phyloP scores from a whole-genome alignment of 2,329 filamentous ascomycete species.

The Penicillium decumbens region DNA sequence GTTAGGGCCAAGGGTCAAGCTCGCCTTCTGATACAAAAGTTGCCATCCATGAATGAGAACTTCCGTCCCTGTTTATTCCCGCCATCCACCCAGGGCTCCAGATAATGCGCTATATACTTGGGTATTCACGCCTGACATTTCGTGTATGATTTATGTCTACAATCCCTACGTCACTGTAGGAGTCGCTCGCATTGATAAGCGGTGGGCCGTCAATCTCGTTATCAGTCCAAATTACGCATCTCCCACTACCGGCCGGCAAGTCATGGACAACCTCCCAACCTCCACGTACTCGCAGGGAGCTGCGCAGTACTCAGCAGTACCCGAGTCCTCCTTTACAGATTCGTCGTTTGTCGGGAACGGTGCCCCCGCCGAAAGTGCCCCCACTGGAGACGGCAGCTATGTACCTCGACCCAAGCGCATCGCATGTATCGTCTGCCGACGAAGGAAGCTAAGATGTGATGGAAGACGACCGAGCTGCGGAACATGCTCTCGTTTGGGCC shows the following conservation, averaged over 20 bases:
- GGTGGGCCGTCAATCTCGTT: conserved; percentile 8
- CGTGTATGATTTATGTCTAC: conserved; percentile 4
- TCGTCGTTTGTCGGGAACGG: conserved; percentile 16
- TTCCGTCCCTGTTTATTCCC: conserved; percentile 10
- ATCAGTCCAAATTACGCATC: conserved; percentile 12
- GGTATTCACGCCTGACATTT: not conserved
- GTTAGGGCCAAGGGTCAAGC: conserved; percentile 1
- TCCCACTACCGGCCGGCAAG: conserved; percentile 3
- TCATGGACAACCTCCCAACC: conserved; percentile 18
- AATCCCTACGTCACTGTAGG: not conserved
- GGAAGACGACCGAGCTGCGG: conserved; percentile 78
- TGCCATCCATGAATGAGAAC: conserved; percentile 14
- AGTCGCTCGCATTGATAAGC: conserved; percentile 7
- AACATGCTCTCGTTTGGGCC: conserved; percentile 79
- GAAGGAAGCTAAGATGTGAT: conserved; percentile 87
- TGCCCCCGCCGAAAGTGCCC: conserved; percentile 32
- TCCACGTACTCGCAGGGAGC: conserved; percentile 14
- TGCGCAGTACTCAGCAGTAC: conserved; percentile 28
- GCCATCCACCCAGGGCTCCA: not conserved
- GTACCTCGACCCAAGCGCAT: conserved; percentile 84
- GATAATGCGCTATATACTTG: conserved; percentile 3
- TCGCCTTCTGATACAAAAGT: conserved; percentile 11
- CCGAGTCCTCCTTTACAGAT: conserved; percentile 11
- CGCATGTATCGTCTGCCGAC: conserved; percentile 89
- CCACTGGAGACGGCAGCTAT: conserved; percentile 50